Evolutionary conservation across 2,329 filamentous ascomycete genomes (phyloP).

Genomic region (Apiospora aurea): DNA sequence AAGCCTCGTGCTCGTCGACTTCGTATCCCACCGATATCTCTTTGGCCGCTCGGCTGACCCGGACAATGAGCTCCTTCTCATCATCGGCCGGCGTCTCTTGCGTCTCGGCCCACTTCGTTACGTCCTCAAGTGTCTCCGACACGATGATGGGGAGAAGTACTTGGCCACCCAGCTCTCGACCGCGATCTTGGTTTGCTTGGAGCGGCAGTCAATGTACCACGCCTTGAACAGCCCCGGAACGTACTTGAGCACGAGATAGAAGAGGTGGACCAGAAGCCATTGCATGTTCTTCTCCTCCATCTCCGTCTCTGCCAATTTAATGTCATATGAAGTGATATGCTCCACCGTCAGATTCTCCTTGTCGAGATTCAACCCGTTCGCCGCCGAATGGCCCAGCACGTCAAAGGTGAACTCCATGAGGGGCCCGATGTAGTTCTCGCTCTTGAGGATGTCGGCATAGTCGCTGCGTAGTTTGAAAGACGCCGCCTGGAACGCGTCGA

Average conservation of each 20-base stretch:
- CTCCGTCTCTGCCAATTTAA: slow-evolving; percentile 62
- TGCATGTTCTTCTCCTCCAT: slow-evolving; percentile 76
- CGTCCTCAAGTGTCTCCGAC: slow-evolving; percentile 68
- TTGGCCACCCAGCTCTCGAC: slow-evolving; percentile 87
- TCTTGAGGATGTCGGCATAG: slow-evolving; percentile 81
- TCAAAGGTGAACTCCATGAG: slow-evolving; percentile 84
- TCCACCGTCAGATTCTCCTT: slow-evolving; percentile 66
- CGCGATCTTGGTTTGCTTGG: slow-evolving; percentile 78
- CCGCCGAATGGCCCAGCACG: slow-evolving; percentile 79
- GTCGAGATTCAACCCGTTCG: slow-evolving; percentile 76
- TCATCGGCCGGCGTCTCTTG: slow-evolving; percentile 58
- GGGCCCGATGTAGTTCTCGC: slow-evolving; percentile 70
- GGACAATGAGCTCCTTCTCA: slow-evolving; percentile 68
- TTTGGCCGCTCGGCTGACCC: slow-evolving; percentile 71
- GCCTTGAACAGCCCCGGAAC: slow-evolving; percentile 79
- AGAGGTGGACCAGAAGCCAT: slow-evolving; percentile 85
- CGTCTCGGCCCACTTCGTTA: slow-evolving; percentile 68
- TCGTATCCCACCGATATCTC: slow-evolving; percentile 87
- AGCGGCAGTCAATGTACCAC: slow-evolving; percentile 86
- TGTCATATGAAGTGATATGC: slow-evolving; percentile 62
- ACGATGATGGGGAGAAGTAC: slow-evolving; percentile 78
- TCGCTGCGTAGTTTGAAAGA: slow-evolving; percentile 84
- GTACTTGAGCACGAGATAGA: slow-evolving; percentile 81
- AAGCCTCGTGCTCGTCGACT: slow-evolving; percentile 85
- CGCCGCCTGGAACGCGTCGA: slow-evolving; percentile 81